Percentiles rank a stretch among this genome's conserved stretches.
phyloP scores from a whole-genome alignment of 768 basidiomycete species.

The Mycena indigotica region DNA sequence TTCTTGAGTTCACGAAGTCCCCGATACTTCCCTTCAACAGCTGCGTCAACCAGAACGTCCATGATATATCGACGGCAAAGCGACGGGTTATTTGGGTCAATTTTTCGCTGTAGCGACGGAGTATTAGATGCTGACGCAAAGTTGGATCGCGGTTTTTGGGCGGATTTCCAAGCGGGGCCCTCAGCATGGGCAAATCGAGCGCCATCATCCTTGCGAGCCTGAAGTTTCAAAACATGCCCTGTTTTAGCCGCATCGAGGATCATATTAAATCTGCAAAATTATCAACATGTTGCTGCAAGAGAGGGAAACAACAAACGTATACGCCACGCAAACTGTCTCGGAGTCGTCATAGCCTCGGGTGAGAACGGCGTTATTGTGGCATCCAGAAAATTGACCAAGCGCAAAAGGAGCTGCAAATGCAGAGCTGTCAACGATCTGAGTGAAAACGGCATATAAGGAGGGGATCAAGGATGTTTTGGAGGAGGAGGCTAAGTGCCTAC shows the following conservation, averaged over 20 bases:
- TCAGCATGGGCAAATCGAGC: slow-evolving; percentile 20
- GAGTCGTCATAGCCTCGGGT: slow-evolving; percentile 50
- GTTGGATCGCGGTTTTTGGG: slow-evolving; percentile 5
- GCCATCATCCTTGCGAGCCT: slow-evolving; percentile 34
- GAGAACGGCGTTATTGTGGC: slow-evolving; percentile 61
- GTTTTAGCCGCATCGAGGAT: slow-evolving; percentile 65
- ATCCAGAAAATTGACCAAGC: slow-evolving; percentile 57
- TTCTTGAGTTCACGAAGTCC: slow-evolving; percentile 25
- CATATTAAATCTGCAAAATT: slow-evolving; percentile 45
- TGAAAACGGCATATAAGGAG: too few relatives aligned
- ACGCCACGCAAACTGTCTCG: slow-evolving; percentile 55
- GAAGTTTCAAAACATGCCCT: slow-evolving; percentile 46
- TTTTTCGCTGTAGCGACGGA: slow-evolving; percentile 15
- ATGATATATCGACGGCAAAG: slow-evolving; percentile 31
- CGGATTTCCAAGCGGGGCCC: slow-evolving; percentile 27
- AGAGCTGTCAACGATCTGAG: too few relatives aligned
- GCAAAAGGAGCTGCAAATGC: too few relatives aligned
- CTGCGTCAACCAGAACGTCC: slow-evolving; percentile 26
- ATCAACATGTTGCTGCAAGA: too few relatives aligned
- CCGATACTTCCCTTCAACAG: slow-evolving; percentile 13
- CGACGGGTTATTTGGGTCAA: slow-evolving; percentile 5
- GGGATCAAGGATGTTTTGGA: too few relatives aligned
- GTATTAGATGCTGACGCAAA: slow-evolving; percentile 10
- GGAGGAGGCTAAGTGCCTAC: too few relatives aligned
- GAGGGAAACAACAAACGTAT: too few relatives aligned